Evolutionary conservation across 192 early-diverging fungal genomes (phyloP).

Genomic region (Phycomyces blakesleeanus): DNA sequence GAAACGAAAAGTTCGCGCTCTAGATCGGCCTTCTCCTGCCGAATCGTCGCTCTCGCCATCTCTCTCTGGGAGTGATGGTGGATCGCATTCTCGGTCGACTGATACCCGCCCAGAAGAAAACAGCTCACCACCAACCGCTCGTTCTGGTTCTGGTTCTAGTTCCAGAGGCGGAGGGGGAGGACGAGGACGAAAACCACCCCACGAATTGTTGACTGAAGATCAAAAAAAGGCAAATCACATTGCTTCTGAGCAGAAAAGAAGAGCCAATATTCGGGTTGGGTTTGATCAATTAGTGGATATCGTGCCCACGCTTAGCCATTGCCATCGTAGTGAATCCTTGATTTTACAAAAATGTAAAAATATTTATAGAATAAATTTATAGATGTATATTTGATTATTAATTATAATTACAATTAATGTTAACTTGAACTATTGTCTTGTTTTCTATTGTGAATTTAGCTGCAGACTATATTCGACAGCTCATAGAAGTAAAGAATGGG

Average conservation of each 20-base stretch:
- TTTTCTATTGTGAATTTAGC: conserved; percentile 34
- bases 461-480: conserved; percentile 68
- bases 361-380: no score
- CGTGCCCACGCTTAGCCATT: conserved; percentile 77
- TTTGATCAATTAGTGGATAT: conserved; percentile 86
- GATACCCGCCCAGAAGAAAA: neutral
- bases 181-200: conserved; percentile 30
- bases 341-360: conserved; percentile 79
- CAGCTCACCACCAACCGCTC: conserved; percentile 1
- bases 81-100: neutral
- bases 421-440: no score
- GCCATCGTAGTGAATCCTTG: conserved; percentile 77
- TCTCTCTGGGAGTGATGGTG: neutral
- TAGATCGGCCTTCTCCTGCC: no score
- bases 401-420: neutral
- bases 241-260: conserved; percentile 87
- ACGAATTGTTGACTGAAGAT: conserved; percentile 78
- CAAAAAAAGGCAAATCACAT: conserved; percentile 93
- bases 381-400: neutral
- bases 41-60: neutral
- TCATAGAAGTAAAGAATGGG: conserved; percentile 55
- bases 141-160: no score
- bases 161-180: no score
- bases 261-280: conserved; percentile 84
- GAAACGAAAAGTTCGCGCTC: no score